Evolutionary conservation across 352 stramenopile species (phyloP).

Genomic region (Phytophthora palmivora): DNA sequence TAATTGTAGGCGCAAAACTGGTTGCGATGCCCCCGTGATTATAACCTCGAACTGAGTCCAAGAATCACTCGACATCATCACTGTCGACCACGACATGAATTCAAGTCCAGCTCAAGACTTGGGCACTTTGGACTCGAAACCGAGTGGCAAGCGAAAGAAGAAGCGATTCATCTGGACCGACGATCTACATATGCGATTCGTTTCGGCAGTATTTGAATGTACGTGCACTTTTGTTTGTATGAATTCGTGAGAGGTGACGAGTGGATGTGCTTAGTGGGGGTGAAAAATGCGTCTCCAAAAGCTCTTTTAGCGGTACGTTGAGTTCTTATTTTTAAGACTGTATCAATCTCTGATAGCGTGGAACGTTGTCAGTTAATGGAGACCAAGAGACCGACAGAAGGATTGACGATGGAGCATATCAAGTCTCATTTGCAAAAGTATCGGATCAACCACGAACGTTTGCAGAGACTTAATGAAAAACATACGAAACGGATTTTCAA

Average conservation of each 20-base stretch:
- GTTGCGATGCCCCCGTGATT: conserved; percentile 3
- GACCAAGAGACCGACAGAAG: conserved; percentile 11
- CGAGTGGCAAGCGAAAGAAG: conserved; percentile 20
- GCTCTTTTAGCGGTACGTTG: conserved; percentile 25
- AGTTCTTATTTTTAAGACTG: neutral
- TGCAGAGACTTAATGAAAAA: conserved; percentile 23
- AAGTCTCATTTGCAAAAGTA: conserved; percentile 41
- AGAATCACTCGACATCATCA: conserved; percentile 9
- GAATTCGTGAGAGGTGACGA: conserved; percentile 10
- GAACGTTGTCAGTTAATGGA: conserved; percentile 26
- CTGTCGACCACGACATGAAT: neutral
- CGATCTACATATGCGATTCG: conserved; percentile 31
- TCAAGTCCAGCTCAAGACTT: neutral
- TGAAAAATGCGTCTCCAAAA: conserved; percentile 36
- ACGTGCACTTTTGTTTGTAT: neutral
- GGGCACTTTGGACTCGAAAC: neutral
- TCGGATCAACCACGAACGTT: conserved; percentile 32
- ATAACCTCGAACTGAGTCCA: conserved; percentile 5
- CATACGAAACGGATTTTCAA: conserved; percentile 22
- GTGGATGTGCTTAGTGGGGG: conserved; percentile 20
- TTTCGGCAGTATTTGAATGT: conserved; percentile 34
- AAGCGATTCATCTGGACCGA: conserved; percentile 26
- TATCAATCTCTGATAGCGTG: neutral
- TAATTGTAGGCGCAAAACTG: neutral
- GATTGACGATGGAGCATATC: conserved; percentile 29